Conservation (phyloP, 768 basidiomycete genomes). For the Pisolithus marmoratus region DNA sequence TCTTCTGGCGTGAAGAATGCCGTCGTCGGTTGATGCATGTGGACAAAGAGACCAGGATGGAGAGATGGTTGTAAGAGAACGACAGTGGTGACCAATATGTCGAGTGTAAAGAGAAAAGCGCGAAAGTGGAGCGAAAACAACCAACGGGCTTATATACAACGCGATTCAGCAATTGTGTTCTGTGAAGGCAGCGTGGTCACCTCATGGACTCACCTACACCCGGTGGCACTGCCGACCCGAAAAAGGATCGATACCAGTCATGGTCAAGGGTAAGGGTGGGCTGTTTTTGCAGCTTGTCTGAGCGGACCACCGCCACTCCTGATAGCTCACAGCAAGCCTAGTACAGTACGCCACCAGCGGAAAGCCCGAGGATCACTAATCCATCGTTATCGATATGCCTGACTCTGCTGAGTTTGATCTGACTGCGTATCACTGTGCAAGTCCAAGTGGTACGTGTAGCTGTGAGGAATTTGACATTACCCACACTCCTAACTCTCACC, state of each 20-base stretch:
- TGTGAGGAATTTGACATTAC: constrained; percentile 17
- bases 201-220: constrained; percentile 26
- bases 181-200: constrained; percentile 27
- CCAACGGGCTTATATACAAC: constrained; percentile 27
- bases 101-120: constrained; percentile 12
- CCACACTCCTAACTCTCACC: constrained; percentile 8
- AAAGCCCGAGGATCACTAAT: constrained; percentile 11
- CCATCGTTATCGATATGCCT: constrained; percentile 22
- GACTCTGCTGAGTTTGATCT: constrained; percentile 14
- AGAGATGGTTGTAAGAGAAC: constrained; percentile 10
- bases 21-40: constrained; percentile 27
- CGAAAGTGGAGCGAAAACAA: constrained; percentile 3
- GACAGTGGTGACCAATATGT: constrained; percentile 10
- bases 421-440: constrained; percentile 13
- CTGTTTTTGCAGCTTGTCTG: constrained; percentile 11
- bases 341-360: constrained; percentile 6
- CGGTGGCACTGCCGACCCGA: constrained; percentile 27
- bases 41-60: constrained; percentile 4
- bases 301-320: constrained; percentile 11
- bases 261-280: constrained; percentile 25
- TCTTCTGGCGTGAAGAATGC: constrained; percentile 32
- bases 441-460: constrained; percentile 9
- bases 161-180: constrained; percentile 22
- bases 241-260: constrained; percentile 18
- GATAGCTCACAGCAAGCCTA: constrained; percentile 17